Conservation (phyloP, 331 rosid genomes). For the Quercus phellos region DNA sequence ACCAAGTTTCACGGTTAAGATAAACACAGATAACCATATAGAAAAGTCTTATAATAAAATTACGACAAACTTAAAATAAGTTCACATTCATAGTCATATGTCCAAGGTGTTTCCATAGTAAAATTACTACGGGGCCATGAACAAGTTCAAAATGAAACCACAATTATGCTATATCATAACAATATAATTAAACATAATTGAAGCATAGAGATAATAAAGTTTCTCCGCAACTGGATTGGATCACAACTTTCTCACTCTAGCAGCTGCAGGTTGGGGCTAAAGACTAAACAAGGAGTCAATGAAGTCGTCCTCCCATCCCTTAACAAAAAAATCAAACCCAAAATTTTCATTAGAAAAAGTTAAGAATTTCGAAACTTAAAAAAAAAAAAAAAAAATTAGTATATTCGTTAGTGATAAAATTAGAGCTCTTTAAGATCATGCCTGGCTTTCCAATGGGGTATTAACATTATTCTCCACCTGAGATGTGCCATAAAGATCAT, state of each 20-base stretch:
- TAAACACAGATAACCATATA: no score
- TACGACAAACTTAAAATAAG: no score
- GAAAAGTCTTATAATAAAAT: no score
- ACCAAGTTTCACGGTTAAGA: no score
- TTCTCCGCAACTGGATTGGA: no score
- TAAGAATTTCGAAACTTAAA: background rate
- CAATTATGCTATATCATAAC: no score
- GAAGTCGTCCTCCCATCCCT: conserved; percentile 19
- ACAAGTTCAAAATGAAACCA: no score
- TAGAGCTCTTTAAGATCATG: background rate
- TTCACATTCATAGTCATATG: no score
- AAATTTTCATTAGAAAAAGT: background rate
- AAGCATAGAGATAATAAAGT: no score
- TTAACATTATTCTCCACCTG: background rate
- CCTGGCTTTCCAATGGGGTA: background rate
- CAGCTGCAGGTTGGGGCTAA: background rate
- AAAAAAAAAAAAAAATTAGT: background rate
- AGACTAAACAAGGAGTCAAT: background rate
- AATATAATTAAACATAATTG: no score
- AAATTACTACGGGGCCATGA: no score
- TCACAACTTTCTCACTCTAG: background rate
- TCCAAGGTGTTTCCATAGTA: no score
- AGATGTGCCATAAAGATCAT: background rate
- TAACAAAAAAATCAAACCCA: background rate
- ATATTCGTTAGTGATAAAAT: background rate